A percentile compares a stretch with the other conserved stretches of the same genome.
phyloP scores from a whole-genome alignment of 768 basidiomycete species.

The Hortiboletus flavorubellus region DNA sequence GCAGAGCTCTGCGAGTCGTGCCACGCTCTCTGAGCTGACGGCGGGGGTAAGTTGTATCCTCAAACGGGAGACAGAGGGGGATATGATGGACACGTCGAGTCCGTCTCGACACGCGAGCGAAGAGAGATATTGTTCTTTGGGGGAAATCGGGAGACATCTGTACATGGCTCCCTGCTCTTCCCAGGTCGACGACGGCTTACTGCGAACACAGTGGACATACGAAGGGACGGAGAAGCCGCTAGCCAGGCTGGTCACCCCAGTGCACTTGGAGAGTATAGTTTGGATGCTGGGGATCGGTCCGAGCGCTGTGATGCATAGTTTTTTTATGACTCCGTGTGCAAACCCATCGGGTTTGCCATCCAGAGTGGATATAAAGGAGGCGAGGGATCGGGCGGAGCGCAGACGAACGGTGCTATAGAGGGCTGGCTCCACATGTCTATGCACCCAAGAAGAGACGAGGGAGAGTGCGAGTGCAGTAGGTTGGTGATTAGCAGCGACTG shows the following conservation, averaged over 20 bases:
- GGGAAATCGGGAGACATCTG: not conserved
- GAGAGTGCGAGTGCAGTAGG: not conserved
- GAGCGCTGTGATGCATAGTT: not conserved
- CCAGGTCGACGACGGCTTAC: not conserved
- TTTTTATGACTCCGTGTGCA: not conserved
- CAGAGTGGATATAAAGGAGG: not conserved
- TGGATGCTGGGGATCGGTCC: not conserved
- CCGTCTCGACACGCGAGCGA: conserved; percentile 33
- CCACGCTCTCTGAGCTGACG: conserved; percentile 4
- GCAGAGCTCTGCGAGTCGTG: conserved; percentile 9
- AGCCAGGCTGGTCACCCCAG: not conserved
- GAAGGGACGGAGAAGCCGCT: conserved; percentile 33
- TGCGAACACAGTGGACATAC: conserved; percentile 14
- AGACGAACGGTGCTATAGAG: conserved; percentile 4
- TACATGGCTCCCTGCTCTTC: not conserved
- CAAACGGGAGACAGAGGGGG: conserved; percentile 31
- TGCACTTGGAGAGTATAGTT: not conserved
- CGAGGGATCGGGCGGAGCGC: not conserved
- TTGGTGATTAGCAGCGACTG: conserved; percentile 29
- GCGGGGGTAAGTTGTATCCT: conserved; percentile 30
- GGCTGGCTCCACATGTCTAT: not conserved
- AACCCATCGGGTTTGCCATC: not conserved
- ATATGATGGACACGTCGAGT: conserved; percentile 31
- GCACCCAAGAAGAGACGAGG: conserved; percentile 1
- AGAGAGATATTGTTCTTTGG: conserved; percentile 35